Conservation (phyloP, 225 moss, liverwort and hornwort species). For the Anthoceros angustus region DNA sequence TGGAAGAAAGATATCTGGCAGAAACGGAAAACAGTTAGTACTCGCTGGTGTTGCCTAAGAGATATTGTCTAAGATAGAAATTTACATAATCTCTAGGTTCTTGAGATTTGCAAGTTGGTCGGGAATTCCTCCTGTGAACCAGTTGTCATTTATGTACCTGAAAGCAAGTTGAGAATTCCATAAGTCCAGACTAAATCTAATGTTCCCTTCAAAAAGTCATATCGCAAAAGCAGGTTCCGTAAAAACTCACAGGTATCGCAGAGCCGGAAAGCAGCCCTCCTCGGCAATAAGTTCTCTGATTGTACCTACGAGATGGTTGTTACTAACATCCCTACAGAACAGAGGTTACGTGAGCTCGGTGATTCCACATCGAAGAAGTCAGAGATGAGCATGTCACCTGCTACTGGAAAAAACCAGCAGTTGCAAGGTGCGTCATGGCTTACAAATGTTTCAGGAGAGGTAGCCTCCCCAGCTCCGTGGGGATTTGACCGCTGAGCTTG, state of each 20-base stretch:
- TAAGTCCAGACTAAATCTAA: too few species aligned
- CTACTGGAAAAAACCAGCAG: too few species aligned
- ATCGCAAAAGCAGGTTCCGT: neutral
- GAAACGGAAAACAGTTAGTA: neutral
- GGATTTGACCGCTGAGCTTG: conserved; percentile 8
- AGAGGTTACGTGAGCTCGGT: too few species aligned
- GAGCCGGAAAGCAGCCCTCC: conserved; percentile 8
- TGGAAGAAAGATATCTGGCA: conserved; percentile 9
- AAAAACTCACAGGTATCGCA: conserved; percentile 8
- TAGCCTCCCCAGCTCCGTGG: conserved; percentile 6
- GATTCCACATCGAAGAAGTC: neutral
- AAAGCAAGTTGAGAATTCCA: neutral
- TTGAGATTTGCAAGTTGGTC: conserved; percentile 2
- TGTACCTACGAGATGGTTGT: conserved; percentile 8
- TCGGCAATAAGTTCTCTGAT: conserved; percentile 6
- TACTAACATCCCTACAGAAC: conserved; percentile 9
- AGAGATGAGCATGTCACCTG: neutral
- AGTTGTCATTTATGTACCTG: conserved; percentile 11
- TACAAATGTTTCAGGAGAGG: conserved; percentile 10
- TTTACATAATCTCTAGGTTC: conserved; percentile 10
- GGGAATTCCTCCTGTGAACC: conserved; percentile 8
- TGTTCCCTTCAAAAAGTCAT: too few species aligned
- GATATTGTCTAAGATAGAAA: neutral
- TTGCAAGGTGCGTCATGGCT: too few species aligned
- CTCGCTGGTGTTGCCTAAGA: neutral